Percentiles rank a stretch among this genome's conserved stretches.
These are phyloP conservation scores for Datisca glomerata DNA, from an alignment of 306 rosid genomes.

Conservation along the genomic window DNA sequence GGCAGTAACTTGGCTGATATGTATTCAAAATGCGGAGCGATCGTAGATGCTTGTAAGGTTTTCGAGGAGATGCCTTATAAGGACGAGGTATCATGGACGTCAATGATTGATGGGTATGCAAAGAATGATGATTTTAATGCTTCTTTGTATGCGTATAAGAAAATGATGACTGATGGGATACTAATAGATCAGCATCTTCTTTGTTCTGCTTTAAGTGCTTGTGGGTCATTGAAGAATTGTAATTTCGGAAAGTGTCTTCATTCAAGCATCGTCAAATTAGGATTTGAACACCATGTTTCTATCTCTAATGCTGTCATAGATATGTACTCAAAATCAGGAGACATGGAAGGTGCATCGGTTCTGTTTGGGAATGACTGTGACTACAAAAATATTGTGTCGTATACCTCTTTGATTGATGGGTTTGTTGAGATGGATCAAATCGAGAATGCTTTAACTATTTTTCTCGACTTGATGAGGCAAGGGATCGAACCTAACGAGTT, in stretches of 20 bases:
- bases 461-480: slow-evolving; percentile 24
- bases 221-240: slow-evolving; percentile 21
- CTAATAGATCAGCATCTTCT: slow-evolving; percentile 37
- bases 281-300: slow-evolving; percentile 26
- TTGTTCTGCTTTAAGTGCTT: slow-evolving; percentile 33
- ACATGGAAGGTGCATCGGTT: slow-evolving; percentile 34
- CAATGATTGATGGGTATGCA: slow-evolving; percentile 45
- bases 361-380: slow-evolving; percentile 20
- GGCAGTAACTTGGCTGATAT: slow-evolving; percentile 46
- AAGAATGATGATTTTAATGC: slow-evolving; percentile 34
- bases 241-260: slow-evolving; percentile 35
- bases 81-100: slow-evolving; percentile 47
- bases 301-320: slow-evolving; percentile 35
- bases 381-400: slow-evolving; percentile 32
- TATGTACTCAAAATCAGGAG: slow-evolving; percentile 36
- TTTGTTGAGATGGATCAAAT: slow-evolving; percentile 31
- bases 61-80: slow-evolving; percentile 42
- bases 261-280: slow-evolving; percentile 31
- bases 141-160: slow-evolving; percentile 33
- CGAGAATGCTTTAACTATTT: slow-evolving; percentile 26
- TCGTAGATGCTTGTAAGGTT: slow-evolving; percentile 32
- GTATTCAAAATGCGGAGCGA: slow-evolving; percentile 38
- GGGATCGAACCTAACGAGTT: slow-evolving; percentile 43
- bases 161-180: slow-evolving; percentile 28
- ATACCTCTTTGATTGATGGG: slow-evolving; percentile 35